Base-by-base conservation (phyloP, 176 grass and related monocot species). In the Poa annua region DNA sequence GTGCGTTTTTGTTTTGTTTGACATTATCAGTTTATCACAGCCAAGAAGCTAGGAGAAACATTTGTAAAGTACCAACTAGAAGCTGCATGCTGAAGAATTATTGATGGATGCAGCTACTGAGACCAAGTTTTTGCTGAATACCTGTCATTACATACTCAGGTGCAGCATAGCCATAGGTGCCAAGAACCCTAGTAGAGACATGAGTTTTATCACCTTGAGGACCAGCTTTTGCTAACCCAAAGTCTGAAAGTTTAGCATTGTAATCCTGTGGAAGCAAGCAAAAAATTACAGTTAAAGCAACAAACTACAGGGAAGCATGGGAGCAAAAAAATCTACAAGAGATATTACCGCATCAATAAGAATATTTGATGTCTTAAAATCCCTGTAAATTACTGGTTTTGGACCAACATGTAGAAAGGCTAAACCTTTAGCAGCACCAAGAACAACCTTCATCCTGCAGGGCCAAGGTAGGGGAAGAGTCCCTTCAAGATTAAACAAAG, bases 121-220 rank as follows among this genome's bases (percentile, higher is more conserved):
- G 38, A 39, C 20, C 12, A 90, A 62, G 66, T 57, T 64, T 85
- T 11, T 21, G 6, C 39, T 70, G 33, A 76, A 78, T 87, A 97
- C 94, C 94, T 91, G 94, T 97, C 94, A 97, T 97, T 77, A 97
- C 94, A 84, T 97, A 97, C 71, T 97, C 94, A 8, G 94, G 94
- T 21, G 94, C 94, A 74, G 94, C 94, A 81, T 97, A 97, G 62
- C 94, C 94, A 72, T 97, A 97, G 47, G 94, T 97, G 35, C 94
- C 91, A 75, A 97, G 81, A 85, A 97, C 94, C 7, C 91, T 74
- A 82, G 94, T 97, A 72, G 94, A 97, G 66, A 97, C 94, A 84
- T 97, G 91, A 15, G 86, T 97, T 73, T 93, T 91, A 89, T 97
- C 94, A 81, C 94, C 94, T 80, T 93, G 88, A 25, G 91, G 94